phyloP scores from a whole-genome alignment of 2,329 filamentous ascomycete genomes.

The Cryphonectria radicalis region DNA sequence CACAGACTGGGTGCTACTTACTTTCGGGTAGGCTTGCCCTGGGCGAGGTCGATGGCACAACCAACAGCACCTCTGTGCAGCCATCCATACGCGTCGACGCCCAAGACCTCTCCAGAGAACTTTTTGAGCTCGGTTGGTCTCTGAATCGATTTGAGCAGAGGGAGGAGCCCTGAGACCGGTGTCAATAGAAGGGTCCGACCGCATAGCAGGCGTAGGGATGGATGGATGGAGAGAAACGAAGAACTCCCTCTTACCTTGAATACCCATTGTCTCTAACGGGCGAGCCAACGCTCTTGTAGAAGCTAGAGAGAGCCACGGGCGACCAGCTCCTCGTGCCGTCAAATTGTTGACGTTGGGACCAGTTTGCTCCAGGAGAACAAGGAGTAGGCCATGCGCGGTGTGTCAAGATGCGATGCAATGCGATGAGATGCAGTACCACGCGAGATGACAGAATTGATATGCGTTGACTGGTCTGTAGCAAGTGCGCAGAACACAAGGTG shows the following conservation, averaged over 20 bases:
- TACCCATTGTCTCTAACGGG: conserved; percentile 30
- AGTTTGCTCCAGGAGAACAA: not conserved
- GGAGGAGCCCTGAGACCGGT: conserved; percentile 70
- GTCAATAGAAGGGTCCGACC: conserved; percentile 6
- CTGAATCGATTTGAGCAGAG: conserved; percentile 94
- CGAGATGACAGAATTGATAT: not conserved
- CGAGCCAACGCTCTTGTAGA: not conserved
- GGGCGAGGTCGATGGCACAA: conserved; percentile 88
- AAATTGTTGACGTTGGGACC: not conserved
- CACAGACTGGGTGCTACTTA: conserved; percentile 47
- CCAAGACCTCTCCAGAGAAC: conserved; percentile 84
- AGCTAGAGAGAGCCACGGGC: not conserved
- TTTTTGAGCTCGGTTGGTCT: conserved; percentile 85
- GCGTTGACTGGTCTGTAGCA: not conserved
- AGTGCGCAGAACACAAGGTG: not conserved
- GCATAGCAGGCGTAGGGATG: not conserved
- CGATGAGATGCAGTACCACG: not conserved
- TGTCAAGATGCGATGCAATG: not conserved
- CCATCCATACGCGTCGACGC: conserved; percentile 98
- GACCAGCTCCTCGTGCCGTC: not conserved
- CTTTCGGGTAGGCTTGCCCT: conserved; percentile 87
- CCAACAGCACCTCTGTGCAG: conserved; percentile 89
- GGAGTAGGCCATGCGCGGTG: not conserved
- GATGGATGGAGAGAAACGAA: too few relatives aligned
- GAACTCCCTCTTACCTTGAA: conserved; percentile 35